Base-by-base conservation (phyloP, 371 early-diverging fungal genomes). In the Dentiscutata heterogama region DNA sequence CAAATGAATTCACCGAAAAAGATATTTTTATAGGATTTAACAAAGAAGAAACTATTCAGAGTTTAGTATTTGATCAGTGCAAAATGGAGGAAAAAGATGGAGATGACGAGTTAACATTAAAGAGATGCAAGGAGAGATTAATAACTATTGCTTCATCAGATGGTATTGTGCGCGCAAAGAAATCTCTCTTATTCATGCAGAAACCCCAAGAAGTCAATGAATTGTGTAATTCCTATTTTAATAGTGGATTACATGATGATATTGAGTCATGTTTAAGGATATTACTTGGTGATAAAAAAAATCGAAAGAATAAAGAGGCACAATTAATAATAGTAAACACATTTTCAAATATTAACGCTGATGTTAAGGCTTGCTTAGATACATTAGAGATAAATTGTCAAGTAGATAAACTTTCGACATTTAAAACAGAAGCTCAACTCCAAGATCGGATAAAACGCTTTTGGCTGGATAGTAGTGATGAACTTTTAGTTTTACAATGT, bases 261-360 rank as follows among this genome's bases (percentile, higher is more conserved):
- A 46, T 82, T 42, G 29, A 31, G 14, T 27, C 72, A 18, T 81
- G 42, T 42, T 56, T 80, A 56, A 25, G 53, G 14, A 22, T 6
- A 5, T 75, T 63, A 16, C 7, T 80, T 25, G 60, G 31, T 20
- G n/a, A 11, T 14, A 22, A 31, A 16, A 50, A 53, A 25, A 27
- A 25, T 10, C 14, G 27, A 8, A 13, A 13, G 5, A 10, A 35
- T 31, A 2, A 11, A 25, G 50, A 75, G 31, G 35, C 22, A 3
- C 35, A 60, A 8, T 53, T 56, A 46, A 8, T 75, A 11, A 74
- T 81, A 22, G 35, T 81, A 10, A 76, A 27, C 35, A 81, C 82
- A 42, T 82, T 82, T 51, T 78, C 78, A 18, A 76, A 82, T 10
- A 82, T 82, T 8, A 82, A 82, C 56, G 77, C 82, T n/a, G 78